phyloP scores from a whole-genome alignment of 2,329 filamentous ascomycete genomes.

The Fusarium sp. region DNA sequence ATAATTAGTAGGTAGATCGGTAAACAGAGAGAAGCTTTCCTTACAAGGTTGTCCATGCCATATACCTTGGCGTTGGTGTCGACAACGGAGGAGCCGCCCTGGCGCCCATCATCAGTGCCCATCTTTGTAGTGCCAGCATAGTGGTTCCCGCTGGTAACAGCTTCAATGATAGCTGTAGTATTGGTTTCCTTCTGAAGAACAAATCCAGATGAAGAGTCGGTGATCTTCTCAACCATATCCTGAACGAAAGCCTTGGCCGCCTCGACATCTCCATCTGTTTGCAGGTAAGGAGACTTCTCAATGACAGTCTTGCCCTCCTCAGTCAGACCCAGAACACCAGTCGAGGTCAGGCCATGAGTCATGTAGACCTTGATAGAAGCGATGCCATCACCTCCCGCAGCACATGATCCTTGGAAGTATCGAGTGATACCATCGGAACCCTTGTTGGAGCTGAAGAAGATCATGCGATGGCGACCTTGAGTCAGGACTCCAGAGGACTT shows the following conservation, averaged over 20 bases:
- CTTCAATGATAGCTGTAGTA: constrained; percentile 42
- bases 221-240: constrained; percentile 64
- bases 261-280: constrained; percentile 65
- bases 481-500: constrained; percentile 67
- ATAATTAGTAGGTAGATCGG: not conserved
- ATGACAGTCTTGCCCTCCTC: constrained; percentile 66
- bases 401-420: constrained; percentile 72
- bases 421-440: constrained; percentile 68
- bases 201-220: constrained; percentile 38
- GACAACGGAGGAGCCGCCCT: constrained; percentile 65
- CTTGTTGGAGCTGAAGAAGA: constrained; percentile 63
- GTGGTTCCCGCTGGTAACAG: constrained; percentile 54
- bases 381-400: constrained; percentile 66
- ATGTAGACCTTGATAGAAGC: constrained; percentile 68
- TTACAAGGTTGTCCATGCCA: constrained; percentile 68
- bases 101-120: constrained; percentile 64
- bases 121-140: constrained; percentile 69
- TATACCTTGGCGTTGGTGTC: constrained; percentile 70
- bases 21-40: accelerated
- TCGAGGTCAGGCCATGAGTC: constrained; percentile 68
- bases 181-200: constrained; percentile 11
- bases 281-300: constrained; percentile 67
- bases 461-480: constrained; percentile 70
- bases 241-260: constrained; percentile 73
- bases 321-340: constrained; percentile 69